Evolutionary conservation across 345 rosid species (phyloP).

Genomic region (Arabidopsis suecica): DNA sequence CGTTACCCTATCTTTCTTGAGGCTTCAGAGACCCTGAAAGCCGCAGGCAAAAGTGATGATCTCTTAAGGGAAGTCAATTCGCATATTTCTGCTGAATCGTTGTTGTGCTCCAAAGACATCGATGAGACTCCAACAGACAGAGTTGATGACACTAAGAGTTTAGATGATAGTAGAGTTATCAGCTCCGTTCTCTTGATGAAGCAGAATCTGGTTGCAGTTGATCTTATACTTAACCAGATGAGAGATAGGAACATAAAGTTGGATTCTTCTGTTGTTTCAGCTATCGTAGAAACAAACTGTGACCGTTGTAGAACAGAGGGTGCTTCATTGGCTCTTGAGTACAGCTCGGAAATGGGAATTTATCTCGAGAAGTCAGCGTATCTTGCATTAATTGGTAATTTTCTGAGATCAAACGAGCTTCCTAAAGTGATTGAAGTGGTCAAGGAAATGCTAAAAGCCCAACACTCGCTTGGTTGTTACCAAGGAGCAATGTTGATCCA

Average conservation of each 20-base stretch:
- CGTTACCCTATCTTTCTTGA: constrained; percentile 67
- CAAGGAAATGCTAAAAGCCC: constrained; percentile 58
- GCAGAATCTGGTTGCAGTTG: constrained; percentile 66
- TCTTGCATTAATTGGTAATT: constrained; percentile 62
- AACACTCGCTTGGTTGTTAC: constrained; percentile 67
- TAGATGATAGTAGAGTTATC: constrained; percentile 51
- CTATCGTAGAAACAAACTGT: constrained; percentile 56
- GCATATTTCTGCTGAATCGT: constrained; percentile 55
- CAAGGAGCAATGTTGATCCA: constrained; percentile 64
- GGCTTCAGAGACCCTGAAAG: constrained; percentile 61
- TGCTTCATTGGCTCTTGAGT: constrained; percentile 69
- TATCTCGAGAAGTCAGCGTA: constrained; percentile 59
- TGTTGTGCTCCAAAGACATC: constrained; percentile 23
- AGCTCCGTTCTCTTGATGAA: constrained; percentile 62
- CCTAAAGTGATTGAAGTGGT: constrained; percentile 54
- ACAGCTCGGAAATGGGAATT: constrained; percentile 58
- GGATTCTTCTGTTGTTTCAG: constrained; percentile 57
- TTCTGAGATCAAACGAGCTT: constrained; percentile 55
- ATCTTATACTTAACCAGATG: constrained; percentile 54
- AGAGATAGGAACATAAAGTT: constrained; percentile 48
- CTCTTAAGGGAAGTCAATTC: constrained; percentile 73
- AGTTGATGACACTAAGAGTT: constrained; percentile 39
- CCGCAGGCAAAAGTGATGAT: constrained; percentile 54
- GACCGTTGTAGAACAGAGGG: constrained; percentile 51
- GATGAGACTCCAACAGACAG: constrained; percentile 34